Evolutionary conservation across 495 filamentous ascomycete species (phyloP).

Genomic region (Penicillium fimorum): DNA sequence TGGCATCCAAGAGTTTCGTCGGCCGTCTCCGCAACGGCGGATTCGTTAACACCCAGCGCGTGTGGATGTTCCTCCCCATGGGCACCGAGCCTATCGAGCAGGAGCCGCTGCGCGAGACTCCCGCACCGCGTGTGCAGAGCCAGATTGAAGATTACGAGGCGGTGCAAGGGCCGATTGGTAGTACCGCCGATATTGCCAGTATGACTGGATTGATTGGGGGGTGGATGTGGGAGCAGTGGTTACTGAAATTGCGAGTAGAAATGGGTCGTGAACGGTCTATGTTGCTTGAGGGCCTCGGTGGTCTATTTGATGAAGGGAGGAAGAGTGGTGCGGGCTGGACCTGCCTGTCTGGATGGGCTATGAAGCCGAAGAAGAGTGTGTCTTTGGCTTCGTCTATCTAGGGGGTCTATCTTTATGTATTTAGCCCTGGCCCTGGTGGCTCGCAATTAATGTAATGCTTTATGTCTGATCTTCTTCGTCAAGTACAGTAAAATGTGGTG

Average conservation of each 20-base stretch:
- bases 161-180: slow-evolving; percentile 69
- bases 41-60: slow-evolving; percentile 77
- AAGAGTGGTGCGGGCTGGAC: slow-evolving; percentile 80
- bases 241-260: slow-evolving; percentile 81
- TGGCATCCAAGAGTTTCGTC: slow-evolving; percentile 76
- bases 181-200: slow-evolving; percentile 67
- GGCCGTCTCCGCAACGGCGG: slow-evolving; percentile 67
- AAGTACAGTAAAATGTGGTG: too few relatives aligned
- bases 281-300: slow-evolving; percentile 73
- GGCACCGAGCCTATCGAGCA: slow-evolving; percentile 57
- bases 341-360: slow-evolving; percentile 81
- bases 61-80: slow-evolving; percentile 89
- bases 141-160: slow-evolving; percentile 51
- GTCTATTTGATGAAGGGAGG: slow-evolving; percentile 81
- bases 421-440: slow-evolving; percentile 11
- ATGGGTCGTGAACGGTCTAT: slow-evolving; percentile 66
- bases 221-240: slow-evolving; percentile 97
- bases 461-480: too few relatives aligned
- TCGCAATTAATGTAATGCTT: slow-evolving; percentile 11
- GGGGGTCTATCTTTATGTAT: slow-evolving; percentile 1
- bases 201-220: slow-evolving; percentile 79
- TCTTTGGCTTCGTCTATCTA: slow-evolving; percentile 1
- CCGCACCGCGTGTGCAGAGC: slow-evolving; percentile 52
- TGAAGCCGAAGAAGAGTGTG: slow-evolving; percentile 62
- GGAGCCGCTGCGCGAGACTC: slow-evolving; percentile 48